These are phyloP conservation scores for Aphanocladium album DNA, from an alignment of 2,329 filamentous ascomycete species.

Conservation along the genomic window DNA sequence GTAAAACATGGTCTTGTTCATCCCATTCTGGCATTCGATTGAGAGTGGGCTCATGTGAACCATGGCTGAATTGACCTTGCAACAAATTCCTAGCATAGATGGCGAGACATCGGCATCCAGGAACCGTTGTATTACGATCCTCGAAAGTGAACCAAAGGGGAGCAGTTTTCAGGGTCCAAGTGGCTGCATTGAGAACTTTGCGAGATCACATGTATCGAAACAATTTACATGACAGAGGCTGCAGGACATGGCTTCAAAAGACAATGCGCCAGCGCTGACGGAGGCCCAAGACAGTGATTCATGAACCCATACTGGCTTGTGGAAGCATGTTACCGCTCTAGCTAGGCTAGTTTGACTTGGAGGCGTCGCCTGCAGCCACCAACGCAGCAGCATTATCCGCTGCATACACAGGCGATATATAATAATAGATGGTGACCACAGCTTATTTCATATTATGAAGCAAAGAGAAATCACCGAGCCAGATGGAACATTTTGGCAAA, in stretches of 20 bases:
- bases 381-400: background rate
- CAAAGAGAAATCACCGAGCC: background rate
- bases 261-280: background rate
- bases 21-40: background rate
- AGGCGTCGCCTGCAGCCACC: background rate
- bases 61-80: background rate
- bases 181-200: background rate
- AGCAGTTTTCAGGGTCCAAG: background rate
- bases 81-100: background rate
- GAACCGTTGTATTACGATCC: background rate
- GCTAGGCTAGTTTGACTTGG: background rate
- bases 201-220: background rate
- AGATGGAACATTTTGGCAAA: background rate
- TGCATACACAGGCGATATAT: constrained; percentile 1
- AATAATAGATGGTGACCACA: background rate
- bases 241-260: background rate
- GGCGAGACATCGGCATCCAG: constrained; percentile 1
- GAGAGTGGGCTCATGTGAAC: background rate
- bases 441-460: background rate
- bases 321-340: background rate
- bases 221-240: background rate
- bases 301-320: background rate
- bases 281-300: background rate
- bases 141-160: background rate
- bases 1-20: background rate